These are phyloP conservation scores for Aureobasidium sp. DNA, from an alignment of 2,329 filamentous ascomycete species.

Conservation along the genomic window DNA sequence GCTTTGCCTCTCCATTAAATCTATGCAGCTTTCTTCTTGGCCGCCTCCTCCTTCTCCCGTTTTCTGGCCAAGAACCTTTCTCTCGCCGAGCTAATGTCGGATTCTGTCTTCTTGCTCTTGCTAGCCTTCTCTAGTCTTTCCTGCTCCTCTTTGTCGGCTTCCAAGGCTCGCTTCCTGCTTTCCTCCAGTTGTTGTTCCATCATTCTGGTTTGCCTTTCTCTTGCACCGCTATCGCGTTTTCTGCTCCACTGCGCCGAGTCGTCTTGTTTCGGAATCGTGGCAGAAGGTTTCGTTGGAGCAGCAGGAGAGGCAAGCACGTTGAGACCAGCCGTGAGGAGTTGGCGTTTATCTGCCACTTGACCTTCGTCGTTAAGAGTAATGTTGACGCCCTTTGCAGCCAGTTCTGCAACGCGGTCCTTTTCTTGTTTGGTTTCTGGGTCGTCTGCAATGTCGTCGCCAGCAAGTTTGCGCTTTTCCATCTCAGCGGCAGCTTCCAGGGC, in stretches of 20 bases:
- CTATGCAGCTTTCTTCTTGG: conserved; percentile 33
- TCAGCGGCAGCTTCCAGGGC: conserved; percentile 57
- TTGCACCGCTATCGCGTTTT: conserved; percentile 43
- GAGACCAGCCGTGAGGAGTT: conserved; percentile 66
- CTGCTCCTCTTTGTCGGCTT: conserved; percentile 61
- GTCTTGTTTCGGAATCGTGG: not conserved
- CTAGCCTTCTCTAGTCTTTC: conserved; percentile 55
- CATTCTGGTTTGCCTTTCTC: conserved; percentile 72
- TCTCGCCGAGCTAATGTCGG: conserved; percentile 68
- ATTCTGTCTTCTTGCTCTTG: conserved; percentile 72
- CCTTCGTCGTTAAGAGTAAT: conserved; percentile 75
- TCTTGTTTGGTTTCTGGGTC: conserved; percentile 29
- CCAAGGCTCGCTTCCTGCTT: conserved; percentile 62
- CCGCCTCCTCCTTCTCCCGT: conserved; percentile 14
- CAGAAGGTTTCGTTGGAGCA: conserved; percentile 3
- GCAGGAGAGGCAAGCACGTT: conserved; percentile 50
- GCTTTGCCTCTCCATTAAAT: not conserved
- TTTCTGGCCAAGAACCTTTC: conserved; percentile 64
- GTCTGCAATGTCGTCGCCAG: conserved; percentile 16
- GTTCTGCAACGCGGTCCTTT: conserved; percentile 58
- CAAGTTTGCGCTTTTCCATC: conserved; percentile 29
- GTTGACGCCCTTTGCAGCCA: conserved; percentile 56
- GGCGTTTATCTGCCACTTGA: conserved; percentile 75
- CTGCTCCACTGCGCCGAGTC: conserved; percentile 22
- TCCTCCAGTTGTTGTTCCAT: conserved; percentile 70